Evolutionary conservation across 768 basidiomycete genomes (phyloP).

Genomic region (Boletus tomentosulus): DNA sequence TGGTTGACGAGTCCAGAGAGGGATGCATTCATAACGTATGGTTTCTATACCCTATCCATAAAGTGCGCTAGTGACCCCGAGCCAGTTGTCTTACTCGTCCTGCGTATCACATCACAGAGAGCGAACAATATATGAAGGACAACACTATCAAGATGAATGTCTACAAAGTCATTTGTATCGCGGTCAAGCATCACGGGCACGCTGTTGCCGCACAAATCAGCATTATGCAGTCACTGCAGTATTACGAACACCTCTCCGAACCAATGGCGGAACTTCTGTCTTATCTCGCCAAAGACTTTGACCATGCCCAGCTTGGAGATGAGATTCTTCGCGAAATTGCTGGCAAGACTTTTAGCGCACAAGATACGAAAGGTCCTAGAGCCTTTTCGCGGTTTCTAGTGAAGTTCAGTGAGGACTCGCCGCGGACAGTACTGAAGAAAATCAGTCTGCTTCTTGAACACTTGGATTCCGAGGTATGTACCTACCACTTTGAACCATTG

Average conservation of each 20-base stretch:
- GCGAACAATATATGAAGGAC: constrained; percentile 83
- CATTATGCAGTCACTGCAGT: constrained; percentile 89
- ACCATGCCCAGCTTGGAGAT: constrained; percentile 84
- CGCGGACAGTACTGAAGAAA: constrained; percentile 82
- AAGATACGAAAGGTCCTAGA: constrained; percentile 84
- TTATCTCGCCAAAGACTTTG: constrained; percentile 78
- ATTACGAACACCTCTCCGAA: constrained; percentile 92
- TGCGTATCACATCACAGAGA: constrained; percentile 82
- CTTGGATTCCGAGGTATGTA: constrained; percentile 82
- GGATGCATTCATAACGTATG: constrained; percentile 76
- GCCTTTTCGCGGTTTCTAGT: constrained; percentile 83
- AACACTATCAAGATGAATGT: constrained; percentile 65
- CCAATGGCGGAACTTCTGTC: constrained; percentile 89
- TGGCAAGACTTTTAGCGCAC: constrained; percentile 66
- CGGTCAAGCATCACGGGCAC: constrained; percentile 90
- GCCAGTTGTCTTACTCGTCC: constrained; percentile 84
- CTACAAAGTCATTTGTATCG: constrained; percentile 85
- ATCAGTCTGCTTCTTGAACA: constrained; percentile 80
- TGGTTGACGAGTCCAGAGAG: constrained; percentile 87
- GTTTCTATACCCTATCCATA: neutral
- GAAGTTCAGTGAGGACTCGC: constrained; percentile 73
- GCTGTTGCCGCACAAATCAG: constrained; percentile 78
- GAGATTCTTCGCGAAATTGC: constrained; percentile 89
- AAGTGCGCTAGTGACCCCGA: neutral
- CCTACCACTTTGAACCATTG: neutral